Evolutionary conservation across 768 basidiomycete species (phyloP).

Genomic region (Dentipellis sp.): DNA sequence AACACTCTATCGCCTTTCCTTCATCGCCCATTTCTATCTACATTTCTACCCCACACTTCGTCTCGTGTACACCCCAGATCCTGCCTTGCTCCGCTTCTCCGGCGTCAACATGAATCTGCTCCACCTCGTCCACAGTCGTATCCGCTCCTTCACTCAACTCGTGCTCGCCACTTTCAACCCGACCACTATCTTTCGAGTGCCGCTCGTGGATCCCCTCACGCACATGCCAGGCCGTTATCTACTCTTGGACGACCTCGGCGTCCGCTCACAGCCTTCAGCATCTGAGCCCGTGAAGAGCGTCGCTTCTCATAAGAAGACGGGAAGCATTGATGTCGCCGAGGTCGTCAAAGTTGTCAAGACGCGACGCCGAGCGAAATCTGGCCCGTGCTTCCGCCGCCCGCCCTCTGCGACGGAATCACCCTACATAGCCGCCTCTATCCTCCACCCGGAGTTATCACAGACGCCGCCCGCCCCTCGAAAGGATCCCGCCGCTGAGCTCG

Average conservation of each 20-base stretch:
- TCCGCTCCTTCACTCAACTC: conserved; percentile 6
- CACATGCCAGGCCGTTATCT: not conserved
- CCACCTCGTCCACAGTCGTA: conserved; percentile 6
- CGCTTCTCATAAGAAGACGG: not conserved
- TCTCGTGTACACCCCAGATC: conserved; percentile 1
- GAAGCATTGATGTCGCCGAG: not conserved
- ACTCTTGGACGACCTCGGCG: not conserved
- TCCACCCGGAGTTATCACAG: not conserved
- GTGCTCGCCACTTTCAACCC: not conserved
- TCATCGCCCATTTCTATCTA: not conserved
- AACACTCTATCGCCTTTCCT: not conserved
- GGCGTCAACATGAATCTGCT: conserved; percentile 6
- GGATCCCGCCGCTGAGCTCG: not conserved
- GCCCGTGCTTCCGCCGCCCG: not conserved
- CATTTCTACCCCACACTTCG: not conserved
- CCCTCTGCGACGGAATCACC: not conserved
- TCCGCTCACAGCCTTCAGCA: too few relatives aligned
- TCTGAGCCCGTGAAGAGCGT: too few relatives aligned
- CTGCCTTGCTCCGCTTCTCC: not conserved
- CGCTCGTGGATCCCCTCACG: not conserved
- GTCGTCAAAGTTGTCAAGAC: not conserved
- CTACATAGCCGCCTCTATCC: not conserved
- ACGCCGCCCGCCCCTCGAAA: not conserved
- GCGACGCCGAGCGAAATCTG: not conserved
- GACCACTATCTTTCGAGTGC: not conserved